Evolutionary conservation across 768 basidiomycete species (phyloP).

Genomic region (Rhodotorula graminis): DNA sequence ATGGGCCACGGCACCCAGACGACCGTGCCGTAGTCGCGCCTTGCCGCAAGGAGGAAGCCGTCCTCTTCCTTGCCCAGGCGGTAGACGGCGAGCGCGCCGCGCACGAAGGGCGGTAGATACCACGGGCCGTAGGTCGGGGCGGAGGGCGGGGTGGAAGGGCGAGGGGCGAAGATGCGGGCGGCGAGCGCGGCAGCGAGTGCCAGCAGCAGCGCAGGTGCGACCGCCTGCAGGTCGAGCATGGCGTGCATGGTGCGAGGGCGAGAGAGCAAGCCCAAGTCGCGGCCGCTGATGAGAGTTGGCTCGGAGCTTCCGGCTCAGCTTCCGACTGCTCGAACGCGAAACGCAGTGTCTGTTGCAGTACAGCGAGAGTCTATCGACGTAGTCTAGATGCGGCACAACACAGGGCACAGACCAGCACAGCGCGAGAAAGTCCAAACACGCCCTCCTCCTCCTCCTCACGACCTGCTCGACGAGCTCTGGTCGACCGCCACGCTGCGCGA

Average conservation of each 20-base stretch:
- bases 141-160: not conserved
- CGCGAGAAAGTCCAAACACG: not conserved
- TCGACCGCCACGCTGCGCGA: too few species aligned
- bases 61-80: constrained; percentile 35
- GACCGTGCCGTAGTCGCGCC: not conserved
- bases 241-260: not conserved
- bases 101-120: constrained; percentile 20
- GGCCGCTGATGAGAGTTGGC: too few species aligned
- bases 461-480: too few species aligned
- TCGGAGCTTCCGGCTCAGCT: too few species aligned
- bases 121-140: not conserved
- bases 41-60: constrained; percentile 13
- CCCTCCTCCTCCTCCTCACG: too few species aligned
- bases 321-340: too few species aligned
- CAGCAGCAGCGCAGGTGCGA: not conserved
- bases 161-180: not conserved
- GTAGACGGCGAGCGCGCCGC: constrained; percentile 24
- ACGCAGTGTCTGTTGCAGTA: not conserved
- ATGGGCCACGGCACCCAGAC: constrained; percentile 38
- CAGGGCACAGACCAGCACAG: too few species aligned
- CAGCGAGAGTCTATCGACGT: not conserved
- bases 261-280: not conserved
- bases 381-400: not conserved
- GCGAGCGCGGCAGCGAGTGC: not conserved
- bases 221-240: not conserved